A percentile compares a stretch with the other conserved stretches of the same genome.
Evolutionary conservation across 2,329 filamentous ascomycete genomes (phyloP).

Genomic region (Sporothrix pseudoabietina): DNA sequence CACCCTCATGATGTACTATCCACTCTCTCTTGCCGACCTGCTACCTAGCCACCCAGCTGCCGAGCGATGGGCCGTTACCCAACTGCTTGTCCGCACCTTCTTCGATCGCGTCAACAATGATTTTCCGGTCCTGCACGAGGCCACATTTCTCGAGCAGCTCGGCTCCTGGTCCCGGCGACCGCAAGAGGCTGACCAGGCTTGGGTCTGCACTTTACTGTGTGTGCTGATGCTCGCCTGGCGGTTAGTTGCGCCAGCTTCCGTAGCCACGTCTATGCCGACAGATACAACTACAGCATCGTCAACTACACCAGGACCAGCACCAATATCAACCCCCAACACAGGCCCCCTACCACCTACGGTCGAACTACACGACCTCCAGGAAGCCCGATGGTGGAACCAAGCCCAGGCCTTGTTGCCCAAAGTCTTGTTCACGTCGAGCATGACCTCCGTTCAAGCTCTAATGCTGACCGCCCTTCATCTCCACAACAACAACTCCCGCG

Average conservation of each 20-base stretch:
- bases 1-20: background rate
- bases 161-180: constrained; percentile 40
- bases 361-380: constrained; percentile 37
- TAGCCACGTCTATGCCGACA: background rate
- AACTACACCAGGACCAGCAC: background rate
- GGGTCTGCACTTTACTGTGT: constrained; percentile 48
- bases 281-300: background rate
- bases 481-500: constrained; percentile 49
- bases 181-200: constrained; percentile 42
- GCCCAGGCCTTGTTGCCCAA: constrained; percentile 46
- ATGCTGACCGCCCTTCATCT: constrained; percentile 47
- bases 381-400: constrained; percentile 47
- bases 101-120: constrained; percentile 49
- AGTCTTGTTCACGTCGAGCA: constrained; percentile 48
- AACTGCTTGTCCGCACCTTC: constrained; percentile 38
- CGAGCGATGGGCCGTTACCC: background rate
- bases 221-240: constrained; percentile 46
- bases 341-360: background rate
- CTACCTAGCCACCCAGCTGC: background rate
- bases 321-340: background rate
- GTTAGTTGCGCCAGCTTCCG: background rate
- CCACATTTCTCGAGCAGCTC: constrained; percentile 47
- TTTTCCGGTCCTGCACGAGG: constrained; percentile 48
- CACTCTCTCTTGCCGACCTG: constrained; percentile 11
- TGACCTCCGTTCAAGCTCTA: constrained; percentile 46